These are phyloP conservation scores for Microbotryum violaceum DNA, from an alignment of 1,284 basidiomycete genomes.

Conservation along the genomic window DNA sequence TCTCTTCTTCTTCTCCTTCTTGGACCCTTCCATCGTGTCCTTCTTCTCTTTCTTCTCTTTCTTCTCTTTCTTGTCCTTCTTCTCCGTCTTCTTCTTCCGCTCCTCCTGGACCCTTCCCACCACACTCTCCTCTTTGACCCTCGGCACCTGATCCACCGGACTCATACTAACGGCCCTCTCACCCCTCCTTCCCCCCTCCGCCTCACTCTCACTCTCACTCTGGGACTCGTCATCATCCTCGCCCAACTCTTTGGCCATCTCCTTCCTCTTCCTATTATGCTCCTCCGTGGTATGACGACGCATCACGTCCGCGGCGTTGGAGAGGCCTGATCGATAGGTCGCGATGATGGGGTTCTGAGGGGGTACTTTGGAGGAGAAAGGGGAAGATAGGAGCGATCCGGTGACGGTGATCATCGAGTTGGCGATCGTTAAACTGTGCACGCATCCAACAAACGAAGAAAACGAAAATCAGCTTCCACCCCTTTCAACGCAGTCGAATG, in stretches of 20 bases:
- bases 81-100: not conserved
- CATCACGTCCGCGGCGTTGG: too few species aligned
- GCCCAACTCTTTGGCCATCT: too few species aligned
- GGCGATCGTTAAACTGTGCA: slow-evolving; percentile 69
- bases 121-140: not conserved
- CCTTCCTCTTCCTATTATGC: too few species aligned
- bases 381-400: slow-evolving; percentile 79
- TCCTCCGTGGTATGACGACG: too few species aligned
- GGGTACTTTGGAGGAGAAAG: slow-evolving; percentile 56
- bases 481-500: too few species aligned
- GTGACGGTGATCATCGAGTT: slow-evolving; percentile 92
- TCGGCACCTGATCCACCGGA: not conserved
- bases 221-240: slow-evolving; percentile 3
- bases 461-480: too few species aligned
- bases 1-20: slow-evolving; percentile 1
- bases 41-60: not conserved
- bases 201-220: not conserved
- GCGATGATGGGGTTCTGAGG: too few species aligned
- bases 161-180: too few species aligned
- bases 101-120: not conserved
- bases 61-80: slow-evolving; percentile 1
- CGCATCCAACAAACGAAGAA: not conserved
- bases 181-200: not conserved
- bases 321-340: too few species aligned
- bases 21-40: not conserved